phyloP scores from a whole-genome alignment of 208 protist genomes.

The Strigomonas galati region DNA sequence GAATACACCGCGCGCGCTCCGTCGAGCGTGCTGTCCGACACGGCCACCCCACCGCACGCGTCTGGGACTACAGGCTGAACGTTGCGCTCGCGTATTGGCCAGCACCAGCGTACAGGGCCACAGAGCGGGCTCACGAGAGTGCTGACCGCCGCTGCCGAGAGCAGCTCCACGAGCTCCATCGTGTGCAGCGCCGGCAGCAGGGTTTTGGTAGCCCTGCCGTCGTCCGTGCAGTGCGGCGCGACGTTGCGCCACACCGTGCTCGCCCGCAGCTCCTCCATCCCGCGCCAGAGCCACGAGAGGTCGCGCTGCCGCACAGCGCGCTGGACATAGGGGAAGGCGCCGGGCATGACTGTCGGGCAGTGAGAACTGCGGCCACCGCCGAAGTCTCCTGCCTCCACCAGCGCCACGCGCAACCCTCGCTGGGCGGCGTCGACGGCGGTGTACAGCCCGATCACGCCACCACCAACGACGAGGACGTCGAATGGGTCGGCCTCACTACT shows the following conservation, averaged over 20 bases:
- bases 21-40: conserved; percentile 46
- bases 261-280: conserved; percentile 33
- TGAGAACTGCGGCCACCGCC: conserved; percentile 30
- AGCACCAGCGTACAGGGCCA: conserved; percentile 31
- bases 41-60: conserved; percentile 34
- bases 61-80: conserved; percentile 24
- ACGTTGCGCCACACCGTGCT: conserved; percentile 62
- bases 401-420: conserved; percentile 64
- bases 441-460: conserved; percentile 69
- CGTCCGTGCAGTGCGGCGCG: conserved; percentile 22
- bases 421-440: conserved; percentile 79
- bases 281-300: conserved; percentile 41
- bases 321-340: conserved; percentile 70
- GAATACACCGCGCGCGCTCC: conserved; percentile 31
- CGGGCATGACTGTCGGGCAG: conserved; percentile 34
- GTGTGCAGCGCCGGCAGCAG: conserved; percentile 53
- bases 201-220: conserved; percentile 19
- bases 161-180: conserved; percentile 59
- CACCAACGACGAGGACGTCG: conserved; percentile 77
- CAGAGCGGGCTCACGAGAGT: conserved; percentile 51
- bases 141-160: conserved; percentile 32
- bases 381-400: conserved; percentile 72
- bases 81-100: conserved; percentile 15
- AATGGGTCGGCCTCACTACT: conserved; percentile 29
- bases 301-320: conserved; percentile 76